Conservation (phyloP, 2,329 filamentous ascomycete species). For the Ceratocystis eucalypticola region DNA sequence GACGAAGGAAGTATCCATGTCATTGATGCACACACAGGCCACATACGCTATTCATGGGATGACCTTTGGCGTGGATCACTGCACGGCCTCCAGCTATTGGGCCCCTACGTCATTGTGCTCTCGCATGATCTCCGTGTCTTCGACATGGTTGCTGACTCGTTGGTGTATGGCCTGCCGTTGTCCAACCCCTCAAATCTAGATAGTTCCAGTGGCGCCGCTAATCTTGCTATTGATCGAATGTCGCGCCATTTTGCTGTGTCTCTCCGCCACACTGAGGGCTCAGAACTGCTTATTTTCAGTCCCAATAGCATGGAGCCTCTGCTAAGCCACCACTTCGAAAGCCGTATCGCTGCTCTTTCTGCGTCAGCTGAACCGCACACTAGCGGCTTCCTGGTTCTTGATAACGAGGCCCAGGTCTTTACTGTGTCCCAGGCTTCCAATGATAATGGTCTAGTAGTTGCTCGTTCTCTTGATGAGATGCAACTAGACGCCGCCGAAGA, state of each 20-base stretch:
- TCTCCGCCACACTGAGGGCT: conserved; percentile 34
- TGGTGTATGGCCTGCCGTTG: conserved; percentile 46
- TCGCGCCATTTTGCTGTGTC: conserved; percentile 55
- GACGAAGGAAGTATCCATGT: conserved; percentile 56
- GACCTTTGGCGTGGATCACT: conserved; percentile 53
- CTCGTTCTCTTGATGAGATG: conserved; percentile 43
- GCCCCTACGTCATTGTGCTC: conserved; percentile 60
- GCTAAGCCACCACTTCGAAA: conserved; percentile 42
- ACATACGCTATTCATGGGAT: conserved; percentile 51
- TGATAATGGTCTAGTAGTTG: conserved; percentile 37
- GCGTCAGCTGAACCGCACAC: conserved; percentile 34
- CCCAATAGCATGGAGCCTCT: conserved; percentile 46
- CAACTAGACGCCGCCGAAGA: conserved; percentile 32
- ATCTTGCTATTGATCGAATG: conserved; percentile 56
- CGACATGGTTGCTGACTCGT: conserved; percentile 67
- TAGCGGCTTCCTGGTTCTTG: conserved; percentile 62
- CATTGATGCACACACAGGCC: conserved; percentile 58
- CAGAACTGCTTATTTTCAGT: conserved; percentile 53
- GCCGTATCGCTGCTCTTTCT: conserved; percentile 49
- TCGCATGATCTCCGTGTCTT: conserved; percentile 64
- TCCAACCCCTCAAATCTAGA: conserved; percentile 34
- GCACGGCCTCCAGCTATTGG: conserved; percentile 56
- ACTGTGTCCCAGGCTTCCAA: conserved; percentile 46
- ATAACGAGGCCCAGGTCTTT: conserved; percentile 61
- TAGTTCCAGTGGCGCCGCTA: conserved; percentile 36